Evolutionary conservation across 345 rosid species (phyloP).

Genomic region (Dimocarpus longan): DNA sequence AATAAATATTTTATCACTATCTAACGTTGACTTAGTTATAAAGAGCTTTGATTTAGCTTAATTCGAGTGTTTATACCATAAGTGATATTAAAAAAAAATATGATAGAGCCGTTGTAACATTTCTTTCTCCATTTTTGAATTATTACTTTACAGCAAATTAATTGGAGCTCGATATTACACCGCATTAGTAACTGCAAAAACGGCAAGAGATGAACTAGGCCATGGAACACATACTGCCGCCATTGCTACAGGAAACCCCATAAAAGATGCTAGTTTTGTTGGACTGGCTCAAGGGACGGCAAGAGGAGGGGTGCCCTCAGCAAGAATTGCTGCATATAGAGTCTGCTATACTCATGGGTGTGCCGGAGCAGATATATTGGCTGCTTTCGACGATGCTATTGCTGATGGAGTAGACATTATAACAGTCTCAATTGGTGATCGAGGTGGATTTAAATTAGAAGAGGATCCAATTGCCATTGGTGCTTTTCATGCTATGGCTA

Average conservation of each 20-base stretch:
- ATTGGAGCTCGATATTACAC: constrained; percentile 48
- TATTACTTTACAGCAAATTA: constrained; percentile 35
- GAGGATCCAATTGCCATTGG: constrained; percentile 39
- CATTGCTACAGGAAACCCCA: constrained; percentile 59
- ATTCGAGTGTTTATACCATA: too few relatives aligned
- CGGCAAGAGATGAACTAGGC: constrained; percentile 31
- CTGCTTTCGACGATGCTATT: constrained; percentile 69
- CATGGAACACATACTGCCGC: constrained; percentile 77
- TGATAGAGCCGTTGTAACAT: background rate
- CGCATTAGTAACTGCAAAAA: accelerated
- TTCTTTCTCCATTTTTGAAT: background rate
- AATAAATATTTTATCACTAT: too few relatives aligned
- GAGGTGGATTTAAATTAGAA: accelerated
- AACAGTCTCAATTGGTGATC: constrained; percentile 26
- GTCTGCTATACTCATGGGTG: constrained; percentile 43
- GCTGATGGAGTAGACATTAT: constrained; percentile 62
- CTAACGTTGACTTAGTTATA: too few relatives aligned
- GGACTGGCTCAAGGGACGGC: constrained; percentile 55
- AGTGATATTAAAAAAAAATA: too few relatives aligned
- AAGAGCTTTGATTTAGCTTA: too few relatives aligned
- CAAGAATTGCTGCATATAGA: constrained; percentile 54
- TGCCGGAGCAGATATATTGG: constrained; percentile 1
- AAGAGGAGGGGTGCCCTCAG: constrained; percentile 64
- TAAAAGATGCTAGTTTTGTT: constrained; percentile 37
- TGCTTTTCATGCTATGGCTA: constrained; percentile 55